Conservation (phyloP, 108 stramenopile genomes). For the Seminavis robusta region DNA sequence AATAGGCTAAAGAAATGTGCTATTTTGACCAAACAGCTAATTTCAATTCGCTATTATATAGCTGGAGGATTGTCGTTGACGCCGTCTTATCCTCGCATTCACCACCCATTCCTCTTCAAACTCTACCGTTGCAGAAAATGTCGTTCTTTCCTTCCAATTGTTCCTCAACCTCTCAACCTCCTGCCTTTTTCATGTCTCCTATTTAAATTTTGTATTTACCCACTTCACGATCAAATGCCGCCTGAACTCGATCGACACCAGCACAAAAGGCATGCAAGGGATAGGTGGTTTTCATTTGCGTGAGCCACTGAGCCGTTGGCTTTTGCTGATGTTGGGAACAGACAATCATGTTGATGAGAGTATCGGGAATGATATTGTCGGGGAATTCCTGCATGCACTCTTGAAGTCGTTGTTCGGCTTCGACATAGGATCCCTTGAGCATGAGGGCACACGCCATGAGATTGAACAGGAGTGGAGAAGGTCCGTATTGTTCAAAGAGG, state of each 20-base stretch:
- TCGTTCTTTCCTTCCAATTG: no score
- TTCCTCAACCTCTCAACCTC: no score
- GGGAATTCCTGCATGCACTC: slow-evolving; percentile 65
- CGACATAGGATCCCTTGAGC: slow-evolving; percentile 81
- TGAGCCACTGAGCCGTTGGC: slow-evolving; percentile 25
- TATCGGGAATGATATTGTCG: slow-evolving; percentile 53
- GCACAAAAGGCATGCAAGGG: slow-evolving; percentile 62
- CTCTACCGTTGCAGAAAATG: no score
- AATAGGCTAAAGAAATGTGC: no score
- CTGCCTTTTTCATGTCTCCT: no score
- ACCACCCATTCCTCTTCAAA: no score
- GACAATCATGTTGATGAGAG: slow-evolving; percentile 89
- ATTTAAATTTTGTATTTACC: slow-evolving; percentile 69
- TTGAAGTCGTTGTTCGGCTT: slow-evolving; percentile 74
- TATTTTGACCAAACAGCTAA: no score
- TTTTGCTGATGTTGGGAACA: slow-evolving; percentile 82
- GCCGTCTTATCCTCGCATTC: no score
- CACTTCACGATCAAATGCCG: slow-evolving; percentile 83
- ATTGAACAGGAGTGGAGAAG: slow-evolving; percentile 86
- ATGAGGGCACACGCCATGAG: slow-evolving; percentile 86
- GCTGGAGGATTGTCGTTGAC: no score
- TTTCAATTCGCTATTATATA: no score
- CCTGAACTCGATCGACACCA: slow-evolving; percentile 70
- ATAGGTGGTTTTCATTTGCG: slow-evolving; percentile 44
- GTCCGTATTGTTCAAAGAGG: slow-evolving; percentile 94